These are phyloP conservation scores for Suhomyces anneliseae DNA, from an alignment of 1,139 yeast genomes.

Conservation along the genomic window DNA sequence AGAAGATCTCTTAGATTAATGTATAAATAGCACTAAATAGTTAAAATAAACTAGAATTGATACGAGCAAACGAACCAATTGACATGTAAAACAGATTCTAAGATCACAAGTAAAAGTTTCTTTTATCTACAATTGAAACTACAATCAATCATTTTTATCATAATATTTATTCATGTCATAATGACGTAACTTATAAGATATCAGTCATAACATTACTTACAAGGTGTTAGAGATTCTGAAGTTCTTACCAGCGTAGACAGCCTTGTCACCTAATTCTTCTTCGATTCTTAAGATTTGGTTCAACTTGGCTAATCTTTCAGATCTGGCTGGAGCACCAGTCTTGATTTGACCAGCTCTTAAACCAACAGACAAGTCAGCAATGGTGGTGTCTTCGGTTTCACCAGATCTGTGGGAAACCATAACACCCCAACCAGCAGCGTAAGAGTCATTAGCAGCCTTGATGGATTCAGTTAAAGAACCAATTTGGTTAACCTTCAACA, in stretches of 20 bases:
- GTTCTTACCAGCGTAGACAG: slow-evolving; percentile 87
- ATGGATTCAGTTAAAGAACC: slow-evolving; percentile 91
- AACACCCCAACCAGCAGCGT: slow-evolving; percentile 94
- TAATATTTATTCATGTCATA: slow-evolving; percentile 1
- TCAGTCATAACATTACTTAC: slow-evolving; percentile 8
- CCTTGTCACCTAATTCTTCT: slow-evolving; percentile 95
- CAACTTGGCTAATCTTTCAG: slow-evolving; percentile 97
- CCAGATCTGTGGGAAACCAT: slow-evolving; percentile 99
- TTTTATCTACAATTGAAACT: no score
- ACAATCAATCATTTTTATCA: not conserved
- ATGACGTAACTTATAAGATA: not conserved
- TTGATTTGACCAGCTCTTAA: slow-evolving; percentile 96
- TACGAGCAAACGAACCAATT: not conserved
- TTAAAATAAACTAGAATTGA: no score
- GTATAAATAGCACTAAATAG: not conserved
- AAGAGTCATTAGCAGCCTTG: slow-evolving; percentile 89
- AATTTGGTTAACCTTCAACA: slow-evolving; percentile 94
- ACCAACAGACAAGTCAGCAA: slow-evolving; percentile 96
- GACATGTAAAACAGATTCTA: not conserved
- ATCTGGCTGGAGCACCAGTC: slow-evolving; percentile 99
- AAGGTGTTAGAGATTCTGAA: slow-evolving; percentile 54
- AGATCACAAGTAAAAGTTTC: no score
- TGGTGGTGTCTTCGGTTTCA: slow-evolving; percentile 97
- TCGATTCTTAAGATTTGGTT: slow-evolving; percentile 96
- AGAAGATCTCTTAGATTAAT: no score